These are phyloP conservation scores for Babesia gibsoni DNA, from an alignment of 169 alveolate species.

Conservation along the genomic window DNA sequence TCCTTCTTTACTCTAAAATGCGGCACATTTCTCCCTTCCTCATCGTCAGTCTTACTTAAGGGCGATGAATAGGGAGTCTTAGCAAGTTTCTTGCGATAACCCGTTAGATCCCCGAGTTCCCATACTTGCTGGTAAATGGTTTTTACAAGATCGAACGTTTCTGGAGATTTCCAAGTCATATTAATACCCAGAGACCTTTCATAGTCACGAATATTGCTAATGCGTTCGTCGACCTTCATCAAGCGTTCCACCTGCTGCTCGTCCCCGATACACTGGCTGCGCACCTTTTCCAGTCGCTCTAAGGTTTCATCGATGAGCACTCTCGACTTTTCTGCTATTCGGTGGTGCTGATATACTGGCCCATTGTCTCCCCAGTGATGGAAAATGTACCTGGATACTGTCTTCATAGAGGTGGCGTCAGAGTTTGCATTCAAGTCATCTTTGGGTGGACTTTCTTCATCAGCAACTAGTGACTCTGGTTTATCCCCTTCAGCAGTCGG, in stretches of 20 bases:
- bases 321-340: slow-evolving; percentile 36
- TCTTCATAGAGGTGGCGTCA: background rate
- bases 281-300: slow-evolving; percentile 12
- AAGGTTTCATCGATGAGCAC: slow-evolving; percentile 1
- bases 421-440: background rate
- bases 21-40: slow-evolving; percentile 54
- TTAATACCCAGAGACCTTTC: background rate
- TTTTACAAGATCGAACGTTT: slow-evolving; percentile 20
- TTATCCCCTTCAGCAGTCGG: background rate
- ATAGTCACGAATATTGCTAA: slow-evolving; percentile 13
- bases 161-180: slow-evolving; percentile 32
- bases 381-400: slow-evolving; percentile 8
- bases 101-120: slow-evolving; percentile 39
- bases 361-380: slow-evolving; percentile 28
- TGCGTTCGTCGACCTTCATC: slow-evolving; percentile 18
- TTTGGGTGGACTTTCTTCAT: background rate
- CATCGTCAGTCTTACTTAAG: background rate
- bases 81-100: slow-evolving; percentile 18
- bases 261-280: slow-evolving; percentile 34
- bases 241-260: slow-evolving; percentile 52
- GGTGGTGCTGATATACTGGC: slow-evolving; percentile 37
- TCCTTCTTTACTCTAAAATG: slow-evolving; percentile 46
- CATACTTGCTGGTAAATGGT: slow-evolving; percentile 17
- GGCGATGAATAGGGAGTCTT: background rate
- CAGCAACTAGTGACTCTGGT: background rate